Percentiles rank a stretch among this genome's conserved stretches.
Evolutionary conservation across 1,139 yeast species (phyloP).

Genomic region (Entelexis sorbosivorans): DNA sequence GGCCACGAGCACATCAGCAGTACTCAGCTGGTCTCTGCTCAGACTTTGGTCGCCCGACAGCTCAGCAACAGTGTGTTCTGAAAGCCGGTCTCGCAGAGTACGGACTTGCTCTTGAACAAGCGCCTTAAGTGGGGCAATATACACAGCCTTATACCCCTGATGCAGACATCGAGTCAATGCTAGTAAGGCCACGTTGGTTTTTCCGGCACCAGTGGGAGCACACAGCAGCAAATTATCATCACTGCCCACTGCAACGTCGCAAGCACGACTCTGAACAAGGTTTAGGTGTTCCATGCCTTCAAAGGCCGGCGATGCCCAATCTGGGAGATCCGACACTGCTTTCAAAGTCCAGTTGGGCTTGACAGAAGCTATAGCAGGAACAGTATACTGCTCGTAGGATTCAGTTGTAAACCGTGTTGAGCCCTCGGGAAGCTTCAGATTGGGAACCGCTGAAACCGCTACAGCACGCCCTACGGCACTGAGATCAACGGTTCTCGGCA

Average conservation of each 20-base stretch:
- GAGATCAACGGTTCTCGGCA: conserved; percentile 53
- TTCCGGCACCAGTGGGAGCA: conserved; percentile 99
- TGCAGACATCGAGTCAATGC: conserved; percentile 45
- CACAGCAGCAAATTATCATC: conserved; percentile 71
- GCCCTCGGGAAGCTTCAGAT: conserved; percentile 68
- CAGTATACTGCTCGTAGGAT: conserved; percentile 73
- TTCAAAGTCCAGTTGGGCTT: conserved; percentile 35
- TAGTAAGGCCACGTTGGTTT: conserved; percentile 87
- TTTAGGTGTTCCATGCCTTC: conserved; percentile 45
- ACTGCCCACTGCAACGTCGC: conserved; percentile 58
- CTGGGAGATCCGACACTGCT: conserved; percentile 54
- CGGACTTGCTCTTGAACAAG: conserved; percentile 91
- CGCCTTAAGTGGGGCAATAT: conserved; percentile 90
- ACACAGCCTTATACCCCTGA: conserved; percentile 50
- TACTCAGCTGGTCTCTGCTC: conserved; percentile 62
- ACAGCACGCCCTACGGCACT: conserved; percentile 56
- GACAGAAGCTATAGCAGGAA: conserved; percentile 46
- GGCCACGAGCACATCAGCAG: conserved; percentile 77
- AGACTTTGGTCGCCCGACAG: conserved; percentile 83
- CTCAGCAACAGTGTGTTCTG: conserved; percentile 69
- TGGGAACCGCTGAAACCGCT: conserved; percentile 53
- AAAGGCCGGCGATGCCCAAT: conserved; percentile 72
- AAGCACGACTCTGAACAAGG: conserved; percentile 73
- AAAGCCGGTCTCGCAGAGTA: conserved; percentile 64
- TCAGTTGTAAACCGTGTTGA: conserved; percentile 66